phyloP scores from a whole-genome alignment of 352 stramenopile genomes.

The Phytophthora fragariaefolia region DNA sequence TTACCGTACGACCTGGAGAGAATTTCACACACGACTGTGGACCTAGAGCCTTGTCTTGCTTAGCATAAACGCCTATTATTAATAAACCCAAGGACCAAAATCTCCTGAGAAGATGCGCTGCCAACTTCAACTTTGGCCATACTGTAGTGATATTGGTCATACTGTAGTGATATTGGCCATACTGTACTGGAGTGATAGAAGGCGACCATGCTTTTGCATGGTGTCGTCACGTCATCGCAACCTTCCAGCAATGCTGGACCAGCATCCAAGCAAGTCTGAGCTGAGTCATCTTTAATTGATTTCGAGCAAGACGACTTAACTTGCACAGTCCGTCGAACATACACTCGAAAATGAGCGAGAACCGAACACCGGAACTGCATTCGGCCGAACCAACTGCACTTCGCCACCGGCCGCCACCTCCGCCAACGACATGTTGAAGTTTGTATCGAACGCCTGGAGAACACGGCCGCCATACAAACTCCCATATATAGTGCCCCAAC shows the following conservation, averaged over 20 bases:
- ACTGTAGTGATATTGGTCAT: too few species aligned
- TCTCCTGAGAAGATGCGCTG: not conserved
- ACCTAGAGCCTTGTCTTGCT: not conserved
- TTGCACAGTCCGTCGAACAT: too few species aligned
- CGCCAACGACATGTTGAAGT: conserved; percentile 32
- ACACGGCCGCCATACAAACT: conserved; percentile 36
- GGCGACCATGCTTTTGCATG: not conserved
- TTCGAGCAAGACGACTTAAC: not conserved
- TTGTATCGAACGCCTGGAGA: conserved; percentile 21
- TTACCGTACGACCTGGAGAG: too few species aligned
- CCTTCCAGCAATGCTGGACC: too few species aligned
- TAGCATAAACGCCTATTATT: not conserved
- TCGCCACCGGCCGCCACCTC: not conserved
- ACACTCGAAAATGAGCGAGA: not conserved
- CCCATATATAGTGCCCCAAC: conserved; percentile 18
- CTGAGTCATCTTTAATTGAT: not conserved
- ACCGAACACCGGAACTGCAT: not conserved
- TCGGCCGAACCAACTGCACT: not conserved
- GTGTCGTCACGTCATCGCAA: not conserved
- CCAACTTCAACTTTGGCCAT: conserved; percentile 1
- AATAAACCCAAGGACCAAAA: not conserved
- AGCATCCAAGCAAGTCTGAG: not conserved
- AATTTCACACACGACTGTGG: too few species aligned
- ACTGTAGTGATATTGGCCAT: too few species aligned
- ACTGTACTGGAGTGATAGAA: too few species aligned